A percentile compares a stretch with the other conserved stretches of the same genome.
Conservation (phyloP, 805 yeast genomes). For the Sungouiella blattae region DNA sequence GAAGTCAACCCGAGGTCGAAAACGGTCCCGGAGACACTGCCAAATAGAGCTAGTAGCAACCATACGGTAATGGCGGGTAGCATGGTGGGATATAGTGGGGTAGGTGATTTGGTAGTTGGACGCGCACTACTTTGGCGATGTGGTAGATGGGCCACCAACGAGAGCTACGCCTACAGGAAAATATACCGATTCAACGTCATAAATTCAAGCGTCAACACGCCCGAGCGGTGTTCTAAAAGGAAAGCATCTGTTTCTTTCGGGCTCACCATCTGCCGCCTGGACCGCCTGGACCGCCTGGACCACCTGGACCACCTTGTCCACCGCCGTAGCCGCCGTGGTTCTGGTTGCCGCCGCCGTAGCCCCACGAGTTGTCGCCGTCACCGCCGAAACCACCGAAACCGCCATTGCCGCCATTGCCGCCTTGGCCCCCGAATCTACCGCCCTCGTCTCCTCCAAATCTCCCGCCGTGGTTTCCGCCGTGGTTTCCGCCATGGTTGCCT, state of each 20-base stretch:
- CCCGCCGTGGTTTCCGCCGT: conserved; percentile 7
- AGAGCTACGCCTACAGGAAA: too few relatives aligned
- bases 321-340: neutral
- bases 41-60: neutral
- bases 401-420: conserved; percentile 1
- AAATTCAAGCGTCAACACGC: too few relatives aligned
- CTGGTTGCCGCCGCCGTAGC: conserved; percentile 3
- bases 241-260: too few relatives aligned
- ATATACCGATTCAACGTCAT: too few relatives aligned
- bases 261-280: neutral
- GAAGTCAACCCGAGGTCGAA: conserved; percentile 5
- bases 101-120: too few relatives aligned
- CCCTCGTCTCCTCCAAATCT: conserved; percentile 1
- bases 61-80: too few relatives aligned
- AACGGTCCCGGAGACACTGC: neutral
- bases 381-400: conserved; percentile 4
- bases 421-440: too few relatives aligned
- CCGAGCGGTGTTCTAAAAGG: too few relatives aligned
- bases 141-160: too few relatives aligned
- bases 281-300: neutral
- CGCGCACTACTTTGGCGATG: conserved; percentile 8
- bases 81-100: neutral
- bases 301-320: neutral
- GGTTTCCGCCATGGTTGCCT: neutral
- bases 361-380: conserved; percentile 7